Evolutionary conservation across 2,329 filamentous ascomycete species (phyloP).

Genomic region (Graphiopsis chlorocephala): DNA sequence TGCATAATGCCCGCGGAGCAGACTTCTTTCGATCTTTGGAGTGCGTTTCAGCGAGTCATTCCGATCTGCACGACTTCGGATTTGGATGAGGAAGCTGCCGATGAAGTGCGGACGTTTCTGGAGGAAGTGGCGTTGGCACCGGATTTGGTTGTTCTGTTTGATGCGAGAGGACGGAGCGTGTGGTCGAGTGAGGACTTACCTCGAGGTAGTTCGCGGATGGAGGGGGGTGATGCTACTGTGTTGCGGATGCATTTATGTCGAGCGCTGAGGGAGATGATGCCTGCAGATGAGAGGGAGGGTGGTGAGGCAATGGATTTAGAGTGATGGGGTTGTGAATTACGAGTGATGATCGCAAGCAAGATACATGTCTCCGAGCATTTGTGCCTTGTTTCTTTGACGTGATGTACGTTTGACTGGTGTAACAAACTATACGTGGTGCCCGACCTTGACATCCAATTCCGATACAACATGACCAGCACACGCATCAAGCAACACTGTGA

Average conservation of each 20-base stretch:
- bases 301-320: background rate
- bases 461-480: background rate
- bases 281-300: background rate
- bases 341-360: background rate
- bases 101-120: background rate
- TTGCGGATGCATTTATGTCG: background rate
- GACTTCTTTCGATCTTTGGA: background rate
- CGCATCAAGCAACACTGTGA: background rate
- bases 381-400: too few relatives aligned
- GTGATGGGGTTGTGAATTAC: background rate
- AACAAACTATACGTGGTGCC: background rate
- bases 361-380: background rate
- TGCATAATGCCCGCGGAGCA: conserved; percentile 10
- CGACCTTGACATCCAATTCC: background rate
- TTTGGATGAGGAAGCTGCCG: background rate
- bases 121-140: background rate
- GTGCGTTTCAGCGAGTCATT: background rate
- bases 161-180: background rate
- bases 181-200: background rate
- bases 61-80: background rate
- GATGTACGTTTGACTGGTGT: background rate
- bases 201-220: background rate
- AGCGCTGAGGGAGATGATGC: background rate
- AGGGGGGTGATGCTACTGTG: too few relatives aligned
- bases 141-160: background rate